Percentiles rank a stretch among this genome's conserved stretches.
These are phyloP conservation scores for Hibiscus syriacus DNA, from an alignment of 345 rosid species.

Conservation along the genomic window DNA sequence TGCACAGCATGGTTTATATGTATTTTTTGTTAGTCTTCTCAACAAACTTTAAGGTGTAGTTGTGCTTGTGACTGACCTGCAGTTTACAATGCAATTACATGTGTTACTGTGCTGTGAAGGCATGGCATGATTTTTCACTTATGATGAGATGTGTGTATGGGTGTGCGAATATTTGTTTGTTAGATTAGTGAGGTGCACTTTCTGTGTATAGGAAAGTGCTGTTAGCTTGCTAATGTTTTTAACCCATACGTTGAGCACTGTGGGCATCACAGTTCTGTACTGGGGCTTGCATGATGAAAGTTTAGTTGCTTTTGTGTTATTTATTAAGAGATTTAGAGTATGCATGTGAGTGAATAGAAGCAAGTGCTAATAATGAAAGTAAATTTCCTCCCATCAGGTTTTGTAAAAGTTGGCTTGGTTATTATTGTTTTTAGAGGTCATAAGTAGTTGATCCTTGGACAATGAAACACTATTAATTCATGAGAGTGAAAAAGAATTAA, in stretches of 20 bases:
- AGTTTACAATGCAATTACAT: neutral
- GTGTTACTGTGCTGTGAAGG: neutral
- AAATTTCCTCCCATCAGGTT: neutral
- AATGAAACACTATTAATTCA: neutral
- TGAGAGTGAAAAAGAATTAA: neutral
- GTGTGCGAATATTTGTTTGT: neutral
- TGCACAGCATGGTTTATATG: neutral
- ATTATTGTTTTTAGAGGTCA: neutral
- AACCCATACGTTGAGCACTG: neutral
- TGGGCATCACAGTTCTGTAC: neutral
- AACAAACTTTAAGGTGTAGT: neutral
- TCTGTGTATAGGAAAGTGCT: neutral
- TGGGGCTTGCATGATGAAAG: neutral
- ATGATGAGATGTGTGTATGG: neutral
- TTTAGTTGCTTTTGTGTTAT: neutral
- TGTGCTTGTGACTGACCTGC: neutral
- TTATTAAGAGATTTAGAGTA: neutral
- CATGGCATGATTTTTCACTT: neutral
- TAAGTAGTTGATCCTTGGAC: neutral
- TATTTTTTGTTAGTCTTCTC: neutral
- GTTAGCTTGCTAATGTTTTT: neutral
- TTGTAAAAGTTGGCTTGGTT: neutral
- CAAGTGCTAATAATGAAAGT: neutral
- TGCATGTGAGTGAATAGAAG: neutral
- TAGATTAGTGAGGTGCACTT: neutral